phyloP scores from a whole-genome alignment of 768 basidiomycete species.

The Trametes villosa region DNA sequence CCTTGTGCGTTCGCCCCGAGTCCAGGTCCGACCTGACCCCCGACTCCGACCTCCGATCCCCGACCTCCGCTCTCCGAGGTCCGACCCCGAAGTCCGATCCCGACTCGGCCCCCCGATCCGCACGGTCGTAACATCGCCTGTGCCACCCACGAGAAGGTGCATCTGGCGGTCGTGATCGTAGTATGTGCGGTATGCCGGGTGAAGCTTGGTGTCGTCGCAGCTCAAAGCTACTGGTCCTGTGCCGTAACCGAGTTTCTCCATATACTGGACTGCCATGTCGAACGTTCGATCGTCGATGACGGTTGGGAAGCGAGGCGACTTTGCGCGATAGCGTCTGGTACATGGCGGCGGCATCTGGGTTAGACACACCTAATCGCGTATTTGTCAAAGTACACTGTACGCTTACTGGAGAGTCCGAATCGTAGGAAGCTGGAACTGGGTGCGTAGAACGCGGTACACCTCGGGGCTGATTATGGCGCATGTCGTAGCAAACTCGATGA shows the following conservation, averaged over 20 bases:
- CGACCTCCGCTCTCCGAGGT: no score
- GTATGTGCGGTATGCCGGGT: slow-evolving; percentile 30
- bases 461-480: slow-evolving; percentile 33
- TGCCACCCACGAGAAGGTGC: slow-evolving; percentile 32
- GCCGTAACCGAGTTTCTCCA: slow-evolving; percentile 20
- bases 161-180: slow-evolving; percentile 26
- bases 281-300: slow-evolving; percentile 30
- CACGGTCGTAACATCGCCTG: no score
- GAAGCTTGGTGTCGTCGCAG: slow-evolving; percentile 44
- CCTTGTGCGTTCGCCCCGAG: no score
- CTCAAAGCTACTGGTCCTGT: slow-evolving; percentile 33
- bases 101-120: no score
- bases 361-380: no score
- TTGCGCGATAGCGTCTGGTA: slow-evolving; percentile 3
- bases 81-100: no score
- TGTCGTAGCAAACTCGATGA: slow-evolving; percentile 38
- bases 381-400: no score
- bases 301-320: slow-evolving; percentile 30
- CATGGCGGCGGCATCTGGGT: no score
- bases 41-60: no score
- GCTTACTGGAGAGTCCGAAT: slow-evolving; percentile 25
- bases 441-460: slow-evolving; percentile 30
- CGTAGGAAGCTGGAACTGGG: slow-evolving; percentile 26
- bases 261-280: slow-evolving; percentile 23
- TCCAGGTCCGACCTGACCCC: no score